phyloP scores from a whole-genome alignment of 495 filamentous ascomycete species.

The Xylaria flabelliformis region DNA sequence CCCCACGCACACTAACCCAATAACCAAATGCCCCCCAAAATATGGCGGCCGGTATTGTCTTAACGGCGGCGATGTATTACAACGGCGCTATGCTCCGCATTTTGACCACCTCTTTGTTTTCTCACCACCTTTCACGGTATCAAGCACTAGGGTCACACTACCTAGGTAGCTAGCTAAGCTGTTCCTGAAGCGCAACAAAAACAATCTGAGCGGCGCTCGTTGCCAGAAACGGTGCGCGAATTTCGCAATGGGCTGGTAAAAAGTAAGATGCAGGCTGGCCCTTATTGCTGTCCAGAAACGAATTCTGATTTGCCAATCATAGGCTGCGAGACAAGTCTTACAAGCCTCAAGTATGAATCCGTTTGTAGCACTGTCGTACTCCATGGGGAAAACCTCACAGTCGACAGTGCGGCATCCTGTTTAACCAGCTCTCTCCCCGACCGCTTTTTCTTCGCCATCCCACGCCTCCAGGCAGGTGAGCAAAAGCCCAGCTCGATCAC shows the following conservation, averaged over 20 bases:
- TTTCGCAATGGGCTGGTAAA: slow-evolving; percentile 26
- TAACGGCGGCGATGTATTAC: slow-evolving; percentile 29
- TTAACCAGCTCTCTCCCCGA: slow-evolving; percentile 5
- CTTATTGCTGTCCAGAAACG: slow-evolving; percentile 18
- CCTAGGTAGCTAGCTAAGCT: too few relatives aligned
- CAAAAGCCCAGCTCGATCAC: not conserved
- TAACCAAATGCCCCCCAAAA: not conserved
- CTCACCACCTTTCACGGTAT: slow-evolving; percentile 10
- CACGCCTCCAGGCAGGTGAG: not conserved
- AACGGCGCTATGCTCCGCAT: slow-evolving; percentile 24
- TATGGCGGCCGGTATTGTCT: slow-evolving; percentile 24
- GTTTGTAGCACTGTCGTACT: slow-evolving; percentile 30
- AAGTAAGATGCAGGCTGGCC: slow-evolving; percentile 22
- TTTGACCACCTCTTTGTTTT: slow-evolving; percentile 27
- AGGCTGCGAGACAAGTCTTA: slow-evolving; percentile 30
- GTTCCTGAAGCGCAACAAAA: slow-evolving; percentile 7
- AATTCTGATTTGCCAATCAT: slow-evolving; percentile 11
- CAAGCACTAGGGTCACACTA: not conserved
- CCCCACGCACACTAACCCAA: slow-evolving; percentile 4
- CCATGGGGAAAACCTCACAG: slow-evolving; percentile 15
- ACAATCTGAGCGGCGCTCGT: slow-evolving; percentile 19
- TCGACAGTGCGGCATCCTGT: slow-evolving; percentile 38
- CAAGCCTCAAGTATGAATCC: slow-evolving; percentile 31
- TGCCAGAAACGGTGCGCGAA: slow-evolving; percentile 42
- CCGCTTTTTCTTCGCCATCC: slow-evolving; percentile 11